Conservation (phyloP, 2,329 filamentous ascomycete species). For the Colletotrichum brevisporum region DNA sequence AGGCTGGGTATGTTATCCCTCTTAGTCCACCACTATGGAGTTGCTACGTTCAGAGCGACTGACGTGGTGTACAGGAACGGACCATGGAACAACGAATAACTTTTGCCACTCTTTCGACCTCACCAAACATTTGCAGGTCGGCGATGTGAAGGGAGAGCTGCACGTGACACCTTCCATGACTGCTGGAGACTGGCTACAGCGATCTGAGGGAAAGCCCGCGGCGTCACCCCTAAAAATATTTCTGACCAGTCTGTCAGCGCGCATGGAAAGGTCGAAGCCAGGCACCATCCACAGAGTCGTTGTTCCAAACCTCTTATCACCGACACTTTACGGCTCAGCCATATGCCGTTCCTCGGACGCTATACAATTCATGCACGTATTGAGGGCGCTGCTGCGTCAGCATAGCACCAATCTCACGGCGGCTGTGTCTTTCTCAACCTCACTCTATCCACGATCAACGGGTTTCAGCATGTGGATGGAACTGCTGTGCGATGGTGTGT, state of each 20-base stretch:
- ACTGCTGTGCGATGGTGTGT: slow-evolving; percentile 84
- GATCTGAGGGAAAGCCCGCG: slow-evolving; percentile 37
- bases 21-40: not conserved
- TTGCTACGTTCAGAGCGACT: not conserved
- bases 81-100: slow-evolving; percentile 46
- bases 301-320: slow-evolving; percentile 88
- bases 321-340: slow-evolving; percentile 82
- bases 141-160: slow-evolving; percentile 65
- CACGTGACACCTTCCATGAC: slow-evolving; percentile 59
- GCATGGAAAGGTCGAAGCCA: slow-evolving; percentile 69
- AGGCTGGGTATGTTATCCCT: slow-evolving; percentile 41
- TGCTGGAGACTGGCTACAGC: slow-evolving; percentile 40
- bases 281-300: slow-evolving; percentile 83
- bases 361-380: slow-evolving; percentile 83
- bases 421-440: slow-evolving; percentile 82
- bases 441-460: slow-evolving; percentile 81
- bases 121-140: slow-evolving; percentile 71
- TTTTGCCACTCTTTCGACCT: slow-evolving; percentile 85
- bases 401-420: slow-evolving; percentile 76
- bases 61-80: slow-evolving; percentile 12
- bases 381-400: slow-evolving; percentile 81
- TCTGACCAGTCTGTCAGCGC: slow-evolving; percentile 69
- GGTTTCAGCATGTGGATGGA: slow-evolving; percentile 91
- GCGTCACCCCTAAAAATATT: slow-evolving; percentile 75
- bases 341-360: slow-evolving; percentile 79